Conservation (phyloP, 2,329 filamentous ascomycete species). For the Phialemonium atrogriseum region DNA sequence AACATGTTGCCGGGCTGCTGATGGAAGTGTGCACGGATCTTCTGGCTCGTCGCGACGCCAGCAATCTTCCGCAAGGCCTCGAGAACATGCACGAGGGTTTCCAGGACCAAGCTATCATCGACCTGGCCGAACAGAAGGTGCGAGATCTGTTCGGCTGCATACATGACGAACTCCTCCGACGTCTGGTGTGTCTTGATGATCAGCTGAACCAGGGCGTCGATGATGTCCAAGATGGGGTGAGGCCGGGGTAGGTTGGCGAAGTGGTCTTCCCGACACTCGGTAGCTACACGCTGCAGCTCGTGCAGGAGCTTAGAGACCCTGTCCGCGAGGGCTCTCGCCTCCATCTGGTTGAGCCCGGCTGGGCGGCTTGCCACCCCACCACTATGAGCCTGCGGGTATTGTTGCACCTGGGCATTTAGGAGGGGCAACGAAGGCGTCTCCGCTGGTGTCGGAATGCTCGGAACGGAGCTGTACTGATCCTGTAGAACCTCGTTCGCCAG, state of each 20-base stretch:
- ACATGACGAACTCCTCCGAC: constrained; percentile 51
- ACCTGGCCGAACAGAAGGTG: constrained; percentile 45
- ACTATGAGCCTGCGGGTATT: constrained; percentile 46
- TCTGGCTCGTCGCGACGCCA: constrained; percentile 42
- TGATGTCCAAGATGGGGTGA: constrained; percentile 51
- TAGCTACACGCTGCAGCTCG: constrained; percentile 47
- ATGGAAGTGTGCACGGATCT: constrained; percentile 47
- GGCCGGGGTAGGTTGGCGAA: constrained; percentile 50
- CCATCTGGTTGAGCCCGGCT: constrained; percentile 36
- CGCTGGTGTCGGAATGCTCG: constrained; percentile 48
- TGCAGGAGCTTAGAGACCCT: constrained; percentile 49
- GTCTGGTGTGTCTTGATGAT: constrained; percentile 56
- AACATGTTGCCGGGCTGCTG: constrained; percentile 48
- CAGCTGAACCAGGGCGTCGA: constrained; percentile 52
- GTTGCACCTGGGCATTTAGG: constrained; percentile 42
- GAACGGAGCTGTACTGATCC: constrained; percentile 51
- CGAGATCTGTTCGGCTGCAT: constrained; percentile 52
- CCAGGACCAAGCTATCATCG: constrained; percentile 48
- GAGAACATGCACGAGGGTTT: constrained; percentile 54
- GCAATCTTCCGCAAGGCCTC: constrained; percentile 53
- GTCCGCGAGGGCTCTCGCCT: constrained; percentile 43
- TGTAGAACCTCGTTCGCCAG: constrained; percentile 57
- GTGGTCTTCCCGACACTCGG: constrained; percentile 48
- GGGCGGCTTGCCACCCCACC: constrained; percentile 42
- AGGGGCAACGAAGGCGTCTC: constrained; percentile 51